Evolutionary conservation across 1,284 basidiomycete species (phyloP).

Genomic region (Mrakiaceae sp.): DNA sequence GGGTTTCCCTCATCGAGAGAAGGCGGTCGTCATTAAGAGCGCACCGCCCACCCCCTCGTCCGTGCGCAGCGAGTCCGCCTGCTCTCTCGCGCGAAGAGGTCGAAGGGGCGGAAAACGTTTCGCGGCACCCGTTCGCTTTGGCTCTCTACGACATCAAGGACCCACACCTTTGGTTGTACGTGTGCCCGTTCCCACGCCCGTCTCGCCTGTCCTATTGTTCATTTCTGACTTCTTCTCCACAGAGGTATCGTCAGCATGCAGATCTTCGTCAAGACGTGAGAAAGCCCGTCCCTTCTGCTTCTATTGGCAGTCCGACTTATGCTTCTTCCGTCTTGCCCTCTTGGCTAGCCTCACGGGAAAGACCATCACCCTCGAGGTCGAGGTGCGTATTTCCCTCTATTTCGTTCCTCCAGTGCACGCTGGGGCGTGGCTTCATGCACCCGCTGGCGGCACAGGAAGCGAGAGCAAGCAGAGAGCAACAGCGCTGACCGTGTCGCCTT

Average conservation of each 20-base stretch:
- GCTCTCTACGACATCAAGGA: neutral
- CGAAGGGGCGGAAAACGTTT: neutral
- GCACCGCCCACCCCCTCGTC: too few species aligned
- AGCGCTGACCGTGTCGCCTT: neutral
- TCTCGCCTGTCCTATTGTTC: neutral
- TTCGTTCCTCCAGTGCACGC: neutral
- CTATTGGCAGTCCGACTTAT: neutral
- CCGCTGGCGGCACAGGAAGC: neutral
- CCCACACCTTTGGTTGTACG: neutral
- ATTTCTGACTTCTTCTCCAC: neutral
- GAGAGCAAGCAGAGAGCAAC: neutral
- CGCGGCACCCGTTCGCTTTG: neutral
- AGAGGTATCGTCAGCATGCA: slow-evolving; percentile 34
- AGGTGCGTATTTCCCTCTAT: slow-evolving; percentile 28
- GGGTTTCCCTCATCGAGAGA: too few species aligned
- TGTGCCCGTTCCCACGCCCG: neutral
- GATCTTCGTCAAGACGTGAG: slow-evolving; percentile 41
- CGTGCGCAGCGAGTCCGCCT: too few species aligned
- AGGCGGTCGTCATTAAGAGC: too few species aligned
- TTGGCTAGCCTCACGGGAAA: slow-evolving; percentile 81
- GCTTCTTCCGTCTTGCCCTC: neutral
- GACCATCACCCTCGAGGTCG: slow-evolving; percentile 91
- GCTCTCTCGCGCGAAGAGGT: neutral
- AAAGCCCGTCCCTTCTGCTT: too few species aligned
- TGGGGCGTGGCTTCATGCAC: too few species aligned